Percentiles rank a stretch among this genome's conserved stretches.
phyloP scores from a whole-genome alignment of 2,329 filamentous ascomycete species.

The Colletotrichum brevisporum region DNA sequence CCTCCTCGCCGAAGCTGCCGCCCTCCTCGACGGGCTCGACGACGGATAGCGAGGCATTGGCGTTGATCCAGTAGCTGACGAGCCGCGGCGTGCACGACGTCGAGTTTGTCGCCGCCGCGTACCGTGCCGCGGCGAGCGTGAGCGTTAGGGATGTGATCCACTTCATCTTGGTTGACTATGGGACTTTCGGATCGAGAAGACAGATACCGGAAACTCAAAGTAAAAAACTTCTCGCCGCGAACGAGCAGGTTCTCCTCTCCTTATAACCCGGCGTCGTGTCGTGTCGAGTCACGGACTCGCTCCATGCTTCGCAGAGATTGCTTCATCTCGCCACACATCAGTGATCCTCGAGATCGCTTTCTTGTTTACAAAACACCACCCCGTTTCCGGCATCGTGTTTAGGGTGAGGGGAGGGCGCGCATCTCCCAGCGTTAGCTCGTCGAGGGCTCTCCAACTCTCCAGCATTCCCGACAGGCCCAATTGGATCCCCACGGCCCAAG shows the following conservation, averaged over 20 bases:
- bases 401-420: neutral
- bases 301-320: neutral
- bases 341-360: neutral
- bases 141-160: slow-evolving; percentile 21
- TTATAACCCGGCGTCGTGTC: neutral
- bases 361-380: slow-evolving; percentile 15
- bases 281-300: too few species aligned
- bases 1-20: slow-evolving; percentile 44
- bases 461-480: slow-evolving; percentile 27
- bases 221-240: too few species aligned
- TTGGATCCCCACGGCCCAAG: neutral
- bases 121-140: slow-evolving; percentile 17
- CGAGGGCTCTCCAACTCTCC: neutral
- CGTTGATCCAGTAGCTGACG: slow-evolving; percentile 36
- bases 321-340: slow-evolving; percentile 20
- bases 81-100: slow-evolving; percentile 23
- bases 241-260: neutral
- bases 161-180: slow-evolving; percentile 10
- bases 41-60: slow-evolving; percentile 34
- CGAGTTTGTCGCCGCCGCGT: slow-evolving; percentile 25
- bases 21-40: slow-evolving; percentile 41
- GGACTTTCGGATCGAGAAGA: neutral
- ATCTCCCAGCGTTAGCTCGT: neutral
- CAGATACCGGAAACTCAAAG: neutral
- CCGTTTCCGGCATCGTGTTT: slow-evolving; percentile 3